Conservation (phyloP, 768 basidiomycete genomes). For the Glaciozyma antarctica region DNA sequence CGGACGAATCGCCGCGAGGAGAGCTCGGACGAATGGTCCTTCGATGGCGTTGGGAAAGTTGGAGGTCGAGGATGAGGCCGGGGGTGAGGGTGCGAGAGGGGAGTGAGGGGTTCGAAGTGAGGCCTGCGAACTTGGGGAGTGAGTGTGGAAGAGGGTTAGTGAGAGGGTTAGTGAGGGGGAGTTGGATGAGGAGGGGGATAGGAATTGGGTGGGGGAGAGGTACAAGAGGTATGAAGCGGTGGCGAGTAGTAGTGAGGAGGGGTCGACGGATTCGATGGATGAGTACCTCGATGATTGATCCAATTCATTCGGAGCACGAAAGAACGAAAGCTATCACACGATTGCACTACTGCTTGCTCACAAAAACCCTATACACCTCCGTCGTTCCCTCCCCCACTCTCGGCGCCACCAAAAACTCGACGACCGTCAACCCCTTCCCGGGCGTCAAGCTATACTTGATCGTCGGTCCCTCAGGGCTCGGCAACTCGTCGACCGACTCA, state of each 20-base stretch:
- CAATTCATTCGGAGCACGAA: too few species aligned
- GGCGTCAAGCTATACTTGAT: conserved; percentile 4
- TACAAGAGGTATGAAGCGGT: conserved; percentile 20
- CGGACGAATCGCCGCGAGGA: conserved; percentile 4
- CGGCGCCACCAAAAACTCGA: conserved; percentile 12
- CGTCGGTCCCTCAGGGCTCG: not conserved
- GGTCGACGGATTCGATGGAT: not conserved
- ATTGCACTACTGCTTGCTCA: not conserved
- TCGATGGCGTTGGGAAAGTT: conserved; percentile 6
- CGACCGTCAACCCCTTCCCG: conserved; percentile 12
- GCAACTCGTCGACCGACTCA: not conserved
- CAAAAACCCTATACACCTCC: conserved; percentile 25
- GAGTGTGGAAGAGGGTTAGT: conserved; percentile 4
- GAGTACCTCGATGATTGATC: not conserved
- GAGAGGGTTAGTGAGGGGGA: conserved; percentile 17
- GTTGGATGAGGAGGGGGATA: conserved; percentile 17
- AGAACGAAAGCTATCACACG: too few species aligned
- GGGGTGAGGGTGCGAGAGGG: conserved; percentile 21
- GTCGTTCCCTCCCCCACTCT: not conserved
- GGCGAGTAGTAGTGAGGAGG: conserved; percentile 23
- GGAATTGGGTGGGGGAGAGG: conserved; percentile 14
- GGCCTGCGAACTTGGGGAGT: conserved; percentile 2
- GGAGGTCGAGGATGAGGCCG: not conserved
- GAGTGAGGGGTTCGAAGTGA: conserved; percentile 26
- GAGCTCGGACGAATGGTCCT: not conserved